phyloP scores from a whole-genome alignment of 2,329 filamentous ascomycete species.

The Macrophomina tecta region DNA sequence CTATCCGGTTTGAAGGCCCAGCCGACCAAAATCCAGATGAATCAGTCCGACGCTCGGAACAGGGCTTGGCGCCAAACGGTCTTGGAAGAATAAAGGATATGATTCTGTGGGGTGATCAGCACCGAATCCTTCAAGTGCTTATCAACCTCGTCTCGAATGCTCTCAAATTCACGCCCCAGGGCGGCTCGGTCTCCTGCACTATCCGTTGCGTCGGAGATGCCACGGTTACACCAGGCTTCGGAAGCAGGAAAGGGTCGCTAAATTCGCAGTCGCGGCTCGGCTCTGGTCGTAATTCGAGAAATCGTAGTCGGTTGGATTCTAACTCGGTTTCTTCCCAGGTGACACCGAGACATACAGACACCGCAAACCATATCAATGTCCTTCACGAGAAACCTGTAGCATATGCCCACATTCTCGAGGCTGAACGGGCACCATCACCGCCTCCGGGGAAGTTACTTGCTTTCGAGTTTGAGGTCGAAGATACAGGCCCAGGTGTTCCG shows the following conservation, averaged over 20 bases:
- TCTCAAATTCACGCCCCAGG: slow-evolving; percentile 84
- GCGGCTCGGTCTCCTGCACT: slow-evolving; percentile 75
- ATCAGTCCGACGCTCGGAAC: slow-evolving; percentile 40
- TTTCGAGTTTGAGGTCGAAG: slow-evolving; percentile 88
- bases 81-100: slow-evolving; percentile 79
- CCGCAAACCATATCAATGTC: slow-evolving; percentile 53
- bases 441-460: slow-evolving; percentile 71
- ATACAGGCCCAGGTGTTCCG: slow-evolving; percentile 86
- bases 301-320: slow-evolving; percentile 39
- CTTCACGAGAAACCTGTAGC: slow-evolving; percentile 45
- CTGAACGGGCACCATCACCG: slow-evolving; percentile 45
- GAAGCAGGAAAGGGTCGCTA: slow-evolving; percentile 53
- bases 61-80: slow-evolving; percentile 67
- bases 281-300: slow-evolving; percentile 43
- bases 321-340: slow-evolving; percentile 35
- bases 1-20: slow-evolving; percentile 71
- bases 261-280: slow-evolving; percentile 49
- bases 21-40: slow-evolving; percentile 47
- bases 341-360: slow-evolving; percentile 41
- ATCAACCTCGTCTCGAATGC: slow-evolving; percentile 94
- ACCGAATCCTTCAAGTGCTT: slow-evolving; percentile 88
- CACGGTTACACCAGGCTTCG: slow-evolving; percentile 34
- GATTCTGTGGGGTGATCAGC: slow-evolving; percentile 90
- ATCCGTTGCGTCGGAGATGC: slow-evolving; percentile 71
- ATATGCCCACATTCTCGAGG: slow-evolving; percentile 43